Evolutionary conservation across 176 grass and related monocot species (phyloP), one percentile per base, ranked within the genome.

Genomic region (Themeda triandra): DNA sequence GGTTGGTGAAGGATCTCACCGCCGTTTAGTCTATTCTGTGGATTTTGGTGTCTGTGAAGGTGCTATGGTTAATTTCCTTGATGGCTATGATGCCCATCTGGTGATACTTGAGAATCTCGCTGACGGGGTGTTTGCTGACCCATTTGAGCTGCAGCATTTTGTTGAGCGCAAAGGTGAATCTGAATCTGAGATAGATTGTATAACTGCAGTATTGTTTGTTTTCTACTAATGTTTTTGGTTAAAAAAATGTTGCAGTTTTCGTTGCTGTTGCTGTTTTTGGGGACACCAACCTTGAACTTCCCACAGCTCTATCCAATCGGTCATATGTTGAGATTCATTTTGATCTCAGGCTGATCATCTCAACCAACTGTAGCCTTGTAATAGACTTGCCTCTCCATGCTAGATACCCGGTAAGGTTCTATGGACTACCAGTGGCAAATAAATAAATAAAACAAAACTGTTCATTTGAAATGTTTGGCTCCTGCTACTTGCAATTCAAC

Each of bases 61-160:
- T 75, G 80, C 23, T 49, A 25, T 85, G 76, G 59, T 71, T 63
- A 36, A 76, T 82, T 82, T 84, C 18, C 89, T 94, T 79, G 81
- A 84, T 79, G n/a, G 44, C 8, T 82, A 80, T n/a, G 64, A 90
- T 45, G 89, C 86, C 83, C 72, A 89, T 90, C 49, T 89, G 39
- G 88, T 96, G 75, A 73, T 99, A 46, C 80, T 94, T 73, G 93
- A 99, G 62, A 92, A 74, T 72, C 89, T 99, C 36, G 88, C 86
- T 0, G 66, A 81, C 32, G 91, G 93, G 4, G 91, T 99, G 4
- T 99, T 99, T 82, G 93, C 91, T 56, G 91, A 99, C 78, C 91
- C 88, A 6, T 99, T 99, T 84, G 96, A 99, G 89, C 56, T 99
- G 11, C 96, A 99, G 24, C 91, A 88, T 76, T 91, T 94, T 84